These are phyloP conservation scores for Inga leiocalycina DNA, from an alignment of 306 rosid genomes.

Conservation along the genomic window DNA sequence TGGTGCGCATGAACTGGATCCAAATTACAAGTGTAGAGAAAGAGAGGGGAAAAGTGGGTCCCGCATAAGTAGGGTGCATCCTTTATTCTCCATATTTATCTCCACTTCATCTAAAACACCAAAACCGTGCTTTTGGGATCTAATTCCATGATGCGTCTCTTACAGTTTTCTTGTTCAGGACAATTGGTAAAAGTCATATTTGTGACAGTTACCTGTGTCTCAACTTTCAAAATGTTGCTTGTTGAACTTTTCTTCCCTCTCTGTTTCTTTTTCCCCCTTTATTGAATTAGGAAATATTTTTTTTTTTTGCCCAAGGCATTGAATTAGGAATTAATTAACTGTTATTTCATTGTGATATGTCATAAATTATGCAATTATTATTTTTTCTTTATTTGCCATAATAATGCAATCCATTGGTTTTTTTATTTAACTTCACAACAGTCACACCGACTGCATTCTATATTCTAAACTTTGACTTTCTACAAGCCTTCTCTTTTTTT, in stretches of 20 bases:
- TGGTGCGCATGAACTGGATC: neutral
- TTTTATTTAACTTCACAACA: neutral
- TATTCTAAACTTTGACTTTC: neutral
- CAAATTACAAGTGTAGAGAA: neutral
- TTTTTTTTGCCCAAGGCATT: neutral
- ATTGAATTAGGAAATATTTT: no score
- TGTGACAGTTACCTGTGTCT: neutral
- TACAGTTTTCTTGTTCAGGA: neutral
- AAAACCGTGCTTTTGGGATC: neutral
- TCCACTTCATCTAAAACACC: neutral
- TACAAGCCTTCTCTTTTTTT: neutral
- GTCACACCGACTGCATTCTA: neutral
- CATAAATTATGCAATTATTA: neutral
- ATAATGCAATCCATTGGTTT: neutral
- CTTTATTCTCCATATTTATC: neutral
- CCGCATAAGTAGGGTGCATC: neutral
- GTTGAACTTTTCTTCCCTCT: neutral
- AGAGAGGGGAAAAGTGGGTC: neutral
- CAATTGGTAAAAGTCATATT: conserved; percentile 3
- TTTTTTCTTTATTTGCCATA: neutral
- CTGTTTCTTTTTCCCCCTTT: neutral
- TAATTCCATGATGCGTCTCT: neutral
- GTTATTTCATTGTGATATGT: neutral
- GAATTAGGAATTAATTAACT: neutral
- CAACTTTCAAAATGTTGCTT: neutral